Evolutionary conservation across 805 yeast genomes (phyloP), one percentile per base, ranked within the genome.

Genomic region (Candida fluviatilis): DNA sequence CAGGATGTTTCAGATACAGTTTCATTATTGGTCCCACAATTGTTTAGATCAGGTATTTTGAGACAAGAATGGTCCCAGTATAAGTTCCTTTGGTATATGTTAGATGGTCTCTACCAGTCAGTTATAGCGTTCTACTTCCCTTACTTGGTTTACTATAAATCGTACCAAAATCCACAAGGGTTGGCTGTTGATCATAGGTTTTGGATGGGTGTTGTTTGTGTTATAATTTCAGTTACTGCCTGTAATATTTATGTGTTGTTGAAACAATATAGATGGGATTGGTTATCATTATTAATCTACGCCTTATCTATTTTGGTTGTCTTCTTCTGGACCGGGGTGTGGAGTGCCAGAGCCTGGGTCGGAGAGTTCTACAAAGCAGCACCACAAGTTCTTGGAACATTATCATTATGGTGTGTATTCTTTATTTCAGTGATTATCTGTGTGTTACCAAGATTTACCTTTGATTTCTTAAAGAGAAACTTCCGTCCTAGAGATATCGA

Each of bases 301-400:
- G 61, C 71, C 1, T 52, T 86, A 33, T 80, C 88, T 11, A 69
- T 71, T 37, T 54, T 81, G 43, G 47, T 84, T 31, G 68, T 84
- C 13, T 82, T 73, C 49, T 75, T 79, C 54, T 85, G 95, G 95
- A 76, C 86, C 3, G 90, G 91, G n/a, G 75, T 80, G 16, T 85
- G 90, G 82, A 75, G 88, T 21, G 60, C 78, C 3, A 57, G 73
- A 18, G 44, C 61, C 2, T 58, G 64, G 39, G 71, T 85, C 6
- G 69, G 66, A 8, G 84, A 79, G 50, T 81, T 80, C 49, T 85
- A 77, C 58, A 69, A 73, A 41, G 76, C 83, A 17, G 93, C 84
- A 2, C 57, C 77, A 2, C 77, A 80, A 49, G 69, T 73, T 24
- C 79, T 78, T 47, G 87, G 89, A 14, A 61, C 80, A 4, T 64